Evolutionary conservation across 2,329 filamentous ascomycete species (phyloP).

Genomic region (Torrubiellomyces zombiae): DNA sequence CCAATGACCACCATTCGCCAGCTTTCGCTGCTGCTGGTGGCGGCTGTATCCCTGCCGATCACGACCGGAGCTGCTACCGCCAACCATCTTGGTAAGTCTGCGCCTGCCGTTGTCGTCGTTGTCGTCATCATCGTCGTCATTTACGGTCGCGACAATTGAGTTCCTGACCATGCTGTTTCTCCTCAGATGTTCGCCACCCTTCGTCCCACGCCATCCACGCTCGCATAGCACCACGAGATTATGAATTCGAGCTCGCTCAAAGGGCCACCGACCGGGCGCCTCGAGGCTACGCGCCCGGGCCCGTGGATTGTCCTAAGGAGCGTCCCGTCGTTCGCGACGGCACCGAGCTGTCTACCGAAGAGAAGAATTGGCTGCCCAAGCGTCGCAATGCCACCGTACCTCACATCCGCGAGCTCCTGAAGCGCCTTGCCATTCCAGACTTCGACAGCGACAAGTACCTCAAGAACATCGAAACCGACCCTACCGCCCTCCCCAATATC

Average conservation of each 20-base stretch:
- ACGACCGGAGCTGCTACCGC: too few species aligned
- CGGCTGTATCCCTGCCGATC: too few species aligned
- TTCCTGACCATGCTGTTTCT: too few species aligned
- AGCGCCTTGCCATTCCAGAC: conserved; percentile 53
- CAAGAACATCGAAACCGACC: conserved; percentile 12
- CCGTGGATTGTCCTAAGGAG: conserved; percentile 51
- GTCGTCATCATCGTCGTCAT: too few species aligned
- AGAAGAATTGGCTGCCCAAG: conserved; percentile 55
- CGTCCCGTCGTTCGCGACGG: conserved; percentile 54
- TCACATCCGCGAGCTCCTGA: conserved; percentile 60
- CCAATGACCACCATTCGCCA: too few species aligned
- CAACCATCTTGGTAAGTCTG: too few species aligned
- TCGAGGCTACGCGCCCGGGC: conserved; percentile 50
- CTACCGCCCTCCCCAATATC: conserved; percentile 34
- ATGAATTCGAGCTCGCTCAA: conserved; percentile 6
- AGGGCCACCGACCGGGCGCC: conserved; percentile 17
- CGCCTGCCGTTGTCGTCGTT: too few species aligned
- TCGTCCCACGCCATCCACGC: too few species aligned
- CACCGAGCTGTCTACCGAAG: conserved; percentile 42
- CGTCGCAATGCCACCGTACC: conserved; percentile 57
- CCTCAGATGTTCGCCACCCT: too few species aligned
- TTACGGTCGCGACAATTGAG: too few species aligned
- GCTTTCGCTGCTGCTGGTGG: too few species aligned
- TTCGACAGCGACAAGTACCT: conserved; percentile 69
- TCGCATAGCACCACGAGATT: too few species aligned